Base-by-base conservation (phyloP, 129 eudicot genomes). In the Erigeron canadensis region DNA sequence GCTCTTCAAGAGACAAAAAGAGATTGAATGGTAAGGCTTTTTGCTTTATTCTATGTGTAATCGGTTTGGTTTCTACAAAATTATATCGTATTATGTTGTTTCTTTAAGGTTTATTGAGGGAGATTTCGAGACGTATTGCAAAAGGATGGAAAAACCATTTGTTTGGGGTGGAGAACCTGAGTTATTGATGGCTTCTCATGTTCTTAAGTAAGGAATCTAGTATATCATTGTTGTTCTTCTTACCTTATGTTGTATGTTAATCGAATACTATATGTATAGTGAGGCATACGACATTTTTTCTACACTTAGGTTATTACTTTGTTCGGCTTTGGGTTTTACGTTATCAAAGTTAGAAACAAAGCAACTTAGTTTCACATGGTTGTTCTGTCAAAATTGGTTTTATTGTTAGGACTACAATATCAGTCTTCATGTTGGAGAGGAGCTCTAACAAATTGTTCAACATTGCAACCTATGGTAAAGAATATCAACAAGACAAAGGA, bases 141-240 rank as follows among this genome's bases (percentile, higher is more conserved):
- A 91, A 46, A 88, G 84, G 71, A 88, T 91, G 53, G 68, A 81
- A 65, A 73, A 83, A 61, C 90, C 96, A 41, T 79, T 80, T 81
- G 91, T 83, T 6, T 91, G 97, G 97, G 97, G 97, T 68, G 97
- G 97, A 73, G 96, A 91, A 79, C 97, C 97, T 11, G 97, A 91
- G 81, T 66, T 91, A 57, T 47, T 91, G 47, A 88, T 91, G 97
- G 86, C 95, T 40, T 88, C 96, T 59, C 93, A 91, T 81, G 80
- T 88, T 46, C 87, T 91, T 8, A 86, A 85, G 97, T 91, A 67
- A 86, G 97, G 21, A 40, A 23, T 44, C 41, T 58, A n/a, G n/a
- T 10, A 28, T 15, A 45, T n/a, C 38, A 48, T 47, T 19, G 39
- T 8, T 72, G 7, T n/a, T 34, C 21, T 41, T 57, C 9, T n/a